Conservation (phyloP, 2,329 filamentous ascomycete species). For the Alternaria atra region DNA sequence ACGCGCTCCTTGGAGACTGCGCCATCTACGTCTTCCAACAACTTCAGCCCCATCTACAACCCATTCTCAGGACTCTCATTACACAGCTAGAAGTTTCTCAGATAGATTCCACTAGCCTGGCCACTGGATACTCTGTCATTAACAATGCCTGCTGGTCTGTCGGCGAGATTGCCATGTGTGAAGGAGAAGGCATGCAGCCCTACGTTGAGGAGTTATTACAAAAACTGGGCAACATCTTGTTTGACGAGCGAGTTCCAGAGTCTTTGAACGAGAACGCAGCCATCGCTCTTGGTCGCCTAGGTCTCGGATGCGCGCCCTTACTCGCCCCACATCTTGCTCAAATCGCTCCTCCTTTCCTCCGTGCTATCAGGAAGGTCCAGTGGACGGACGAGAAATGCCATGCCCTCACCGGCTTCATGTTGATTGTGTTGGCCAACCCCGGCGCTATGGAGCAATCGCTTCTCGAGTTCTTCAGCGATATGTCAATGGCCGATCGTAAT, state of each 20-base stretch:
- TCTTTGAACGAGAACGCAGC: constrained; percentile 93
- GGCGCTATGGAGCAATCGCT: constrained; percentile 90
- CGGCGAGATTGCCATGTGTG: constrained; percentile 87
- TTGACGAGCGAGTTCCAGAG: constrained; percentile 83
- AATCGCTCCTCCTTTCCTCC: constrained; percentile 84
- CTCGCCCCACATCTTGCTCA: constrained; percentile 80
- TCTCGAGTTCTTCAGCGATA: constrained; percentile 81
- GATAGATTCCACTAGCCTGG: constrained; percentile 79
- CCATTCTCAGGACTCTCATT: constrained; percentile 81
- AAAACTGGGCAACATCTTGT: constrained; percentile 81
- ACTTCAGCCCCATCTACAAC: constrained; percentile 75
- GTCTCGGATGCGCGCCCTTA: constrained; percentile 77
- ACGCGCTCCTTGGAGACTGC: constrained; percentile 92
- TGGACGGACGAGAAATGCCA: constrained; percentile 94
- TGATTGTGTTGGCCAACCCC: constrained; percentile 85
- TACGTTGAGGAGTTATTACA: constrained; percentile 81
- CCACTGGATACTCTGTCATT: constrained; percentile 87
- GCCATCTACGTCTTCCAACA: constrained; percentile 90
- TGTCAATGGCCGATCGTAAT: constrained; percentile 74
- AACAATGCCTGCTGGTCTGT: constrained; percentile 99
- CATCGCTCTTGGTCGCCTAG: constrained; percentile 88
- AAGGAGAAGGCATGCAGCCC: constrained; percentile 75
- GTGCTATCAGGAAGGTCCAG: constrained; percentile 82
- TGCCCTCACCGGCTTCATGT: constrained; percentile 88
- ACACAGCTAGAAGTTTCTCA: constrained; percentile 79